A percentile compares a stretch with the other conserved stretches of the same genome.
phyloP scores from a whole-genome alignment of 2,329 filamentous ascomycete species.

The Sporothrix inflata region DNA sequence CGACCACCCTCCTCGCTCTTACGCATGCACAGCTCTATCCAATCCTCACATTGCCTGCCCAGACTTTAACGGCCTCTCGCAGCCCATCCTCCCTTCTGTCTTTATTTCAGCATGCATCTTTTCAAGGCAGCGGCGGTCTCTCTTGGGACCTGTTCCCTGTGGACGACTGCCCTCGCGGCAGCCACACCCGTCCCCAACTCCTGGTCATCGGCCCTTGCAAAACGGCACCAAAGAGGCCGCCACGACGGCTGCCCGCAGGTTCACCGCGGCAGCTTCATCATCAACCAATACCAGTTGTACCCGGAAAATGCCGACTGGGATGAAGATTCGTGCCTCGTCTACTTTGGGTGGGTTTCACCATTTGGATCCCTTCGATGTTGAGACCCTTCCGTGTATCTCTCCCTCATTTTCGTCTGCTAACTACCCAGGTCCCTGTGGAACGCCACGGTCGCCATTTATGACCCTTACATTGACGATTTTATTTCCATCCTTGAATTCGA shows the following conservation, averaged over 20 bases:
- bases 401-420: background rate
- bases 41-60: background rate
- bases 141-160: background rate
- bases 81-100: background rate
- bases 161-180: background rate
- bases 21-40: background rate
- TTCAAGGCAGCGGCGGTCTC: background rate
- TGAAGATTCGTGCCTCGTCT: slow-evolving; percentile 40
- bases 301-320: slow-evolving; percentile 45
- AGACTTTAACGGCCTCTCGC: too few relatives aligned
- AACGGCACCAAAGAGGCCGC: background rate
- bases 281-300: slow-evolving; percentile 41
- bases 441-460: slow-evolving; percentile 41
- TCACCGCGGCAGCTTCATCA: slow-evolving; percentile 35
- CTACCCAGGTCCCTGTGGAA: slow-evolving; percentile 40
- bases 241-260: slow-evolving; percentile 33
- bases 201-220: background rate
- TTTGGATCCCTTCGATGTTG: background rate
- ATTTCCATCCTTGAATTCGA: slow-evolving; percentile 38
- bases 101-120: background rate
- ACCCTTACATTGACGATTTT: slow-evolving; percentile 40
- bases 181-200: background rate
- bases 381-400: background rate
- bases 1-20: background rate
- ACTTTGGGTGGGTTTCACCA: slow-evolving; percentile 38